Conservation (phyloP, 352 stramenopile genomes). For the Phytophthora foliorum region DNA sequence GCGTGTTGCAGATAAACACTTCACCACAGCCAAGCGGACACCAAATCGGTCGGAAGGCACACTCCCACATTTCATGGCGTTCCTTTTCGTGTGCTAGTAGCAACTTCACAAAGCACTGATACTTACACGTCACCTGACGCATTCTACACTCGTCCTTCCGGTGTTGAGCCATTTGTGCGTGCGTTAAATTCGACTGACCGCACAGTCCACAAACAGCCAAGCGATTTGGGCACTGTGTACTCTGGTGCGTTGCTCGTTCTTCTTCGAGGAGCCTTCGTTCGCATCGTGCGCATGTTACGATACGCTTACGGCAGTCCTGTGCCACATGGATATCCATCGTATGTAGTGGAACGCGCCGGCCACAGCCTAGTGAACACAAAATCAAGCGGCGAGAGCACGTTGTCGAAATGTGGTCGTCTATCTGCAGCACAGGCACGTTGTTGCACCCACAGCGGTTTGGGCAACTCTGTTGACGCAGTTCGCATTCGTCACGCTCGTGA, state of each 20-base stretch:
- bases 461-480: slow-evolving; percentile 55
- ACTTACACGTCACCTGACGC: slow-evolving; percentile 63
- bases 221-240: slow-evolving; percentile 46
- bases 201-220: slow-evolving; percentile 67
- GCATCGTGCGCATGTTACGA: slow-evolving; percentile 52
- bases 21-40: slow-evolving; percentile 74
- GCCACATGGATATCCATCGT: slow-evolving; percentile 44
- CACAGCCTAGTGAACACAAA: slow-evolving; percentile 58
- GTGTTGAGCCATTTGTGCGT: slow-evolving; percentile 48
- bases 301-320: slow-evolving; percentile 56
- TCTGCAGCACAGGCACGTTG: slow-evolving; percentile 39
- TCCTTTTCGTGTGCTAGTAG: slow-evolving; percentile 68
- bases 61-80: slow-evolving; percentile 72
- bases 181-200: slow-evolving; percentile 48
- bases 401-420: slow-evolving; percentile 51
- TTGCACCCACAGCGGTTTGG: slow-evolving; percentile 59
- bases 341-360: slow-evolving; percentile 60
- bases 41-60: slow-evolving; percentile 63
- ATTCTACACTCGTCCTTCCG: slow-evolving; percentile 63
- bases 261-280: slow-evolving; percentile 43
- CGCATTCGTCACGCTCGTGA: slow-evolving; percentile 70
- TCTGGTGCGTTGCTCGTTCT: slow-evolving; percentile 45
- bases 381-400: slow-evolving; percentile 48
- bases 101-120: slow-evolving; percentile 56
- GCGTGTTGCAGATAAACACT: slow-evolving; percentile 55